Evolutionary conservation across 2,329 filamentous ascomycete genomes (phyloP), one percentile per base, ranked within the genome.

Genomic region (Podosphaera xanthii): DNA sequence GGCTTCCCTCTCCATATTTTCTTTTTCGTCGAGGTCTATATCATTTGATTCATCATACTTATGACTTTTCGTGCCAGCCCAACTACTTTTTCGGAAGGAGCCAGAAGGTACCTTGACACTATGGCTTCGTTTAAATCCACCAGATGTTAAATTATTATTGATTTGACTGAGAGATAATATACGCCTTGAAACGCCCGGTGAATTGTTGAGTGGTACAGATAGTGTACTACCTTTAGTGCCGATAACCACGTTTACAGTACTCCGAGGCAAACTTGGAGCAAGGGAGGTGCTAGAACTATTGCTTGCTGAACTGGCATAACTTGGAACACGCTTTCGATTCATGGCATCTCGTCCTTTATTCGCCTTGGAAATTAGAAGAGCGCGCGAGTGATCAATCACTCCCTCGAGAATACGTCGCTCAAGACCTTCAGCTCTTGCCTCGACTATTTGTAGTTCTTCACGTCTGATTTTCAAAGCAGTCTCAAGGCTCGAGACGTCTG

Each of bases 151-250:
- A 67, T 92, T 91, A 69, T 84, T 83, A 59, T 81, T 87, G 65
- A 97, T 94, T 71, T 96, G 87, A 69, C 85, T 94, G 42, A 97
- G 79, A 57, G 88, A 95, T 61, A 94, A 79, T 66, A 97, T 96
- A 56, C 92, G 82, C 48, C 91, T 79, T 68, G 82, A 77, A 71
- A 77, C 67, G 66, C 79, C 73, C 22, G 74, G 73, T 55, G 77
- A 71, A 22, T 72, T 74, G 1, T 79, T 66, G 52, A 64, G 62
- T 1, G 67, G 67, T 2, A 66, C 63, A 33, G 42, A 65, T 8
- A 61, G 58, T 22, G 66, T 34, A 36, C 65, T 64, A 46, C 68
- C 65, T 34, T 66, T 68, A 65, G 78, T 72, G 3, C 73, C 72
- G 62, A 82, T 73, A 1, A 78, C 77, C 67, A 81, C 75, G 64